Evolutionary conservation across 345 rosid genomes (phyloP).

Genomic region (Trapa incisa): DNA sequence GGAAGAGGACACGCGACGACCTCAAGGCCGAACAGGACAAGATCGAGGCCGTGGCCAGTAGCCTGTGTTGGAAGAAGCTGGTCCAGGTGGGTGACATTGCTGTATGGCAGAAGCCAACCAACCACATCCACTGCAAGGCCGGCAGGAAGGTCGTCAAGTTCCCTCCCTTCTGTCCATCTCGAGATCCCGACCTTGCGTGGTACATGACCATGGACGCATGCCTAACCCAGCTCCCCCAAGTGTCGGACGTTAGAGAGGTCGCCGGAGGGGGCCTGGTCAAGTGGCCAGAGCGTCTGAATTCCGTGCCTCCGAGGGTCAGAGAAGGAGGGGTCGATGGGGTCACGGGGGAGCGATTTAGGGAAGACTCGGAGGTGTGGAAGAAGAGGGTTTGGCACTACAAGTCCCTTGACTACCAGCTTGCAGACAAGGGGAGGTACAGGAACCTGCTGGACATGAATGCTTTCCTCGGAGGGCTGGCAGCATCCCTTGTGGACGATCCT

Average conservation of each 20-base stretch:
- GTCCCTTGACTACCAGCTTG: slow-evolving; percentile 47
- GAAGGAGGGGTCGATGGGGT: slow-evolving; percentile 41
- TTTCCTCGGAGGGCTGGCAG: slow-evolving; percentile 72
- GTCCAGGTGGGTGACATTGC: slow-evolving; percentile 55
- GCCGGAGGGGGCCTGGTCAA: slow-evolving; percentile 64
- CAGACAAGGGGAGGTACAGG: slow-evolving; percentile 63
- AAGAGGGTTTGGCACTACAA: slow-evolving; percentile 61
- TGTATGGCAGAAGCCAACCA: slow-evolving; percentile 79
- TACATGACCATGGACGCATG: slow-evolving; percentile 77
- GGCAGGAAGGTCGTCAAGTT: slow-evolving; percentile 40
- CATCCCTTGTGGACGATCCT: slow-evolving; percentile 64
- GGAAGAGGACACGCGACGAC: slow-evolving; percentile 57
- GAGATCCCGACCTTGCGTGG: slow-evolving; percentile 79
- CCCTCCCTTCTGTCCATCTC: slow-evolving; percentile 51
- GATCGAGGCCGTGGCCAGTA: slow-evolving; percentile 50
- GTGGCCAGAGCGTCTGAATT: slow-evolving; percentile 69
- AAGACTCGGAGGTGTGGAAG: slow-evolving; percentile 58
- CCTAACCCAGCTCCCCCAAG: slow-evolving; percentile 74
- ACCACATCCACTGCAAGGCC: slow-evolving; percentile 61
- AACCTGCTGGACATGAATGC: slow-evolving; percentile 86
- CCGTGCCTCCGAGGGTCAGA: slow-evolving; percentile 74
- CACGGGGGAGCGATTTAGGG: slow-evolving; percentile 32
- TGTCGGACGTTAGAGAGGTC: slow-evolving; percentile 32
- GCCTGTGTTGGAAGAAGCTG: slow-evolving; percentile 81
- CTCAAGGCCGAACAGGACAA: slow-evolving; percentile 42